Evolutionary conservation across 148 eudicot species (phyloP), one percentile per base, ranked within the genome.

Genomic region (Nyssa sinensis): DNA sequence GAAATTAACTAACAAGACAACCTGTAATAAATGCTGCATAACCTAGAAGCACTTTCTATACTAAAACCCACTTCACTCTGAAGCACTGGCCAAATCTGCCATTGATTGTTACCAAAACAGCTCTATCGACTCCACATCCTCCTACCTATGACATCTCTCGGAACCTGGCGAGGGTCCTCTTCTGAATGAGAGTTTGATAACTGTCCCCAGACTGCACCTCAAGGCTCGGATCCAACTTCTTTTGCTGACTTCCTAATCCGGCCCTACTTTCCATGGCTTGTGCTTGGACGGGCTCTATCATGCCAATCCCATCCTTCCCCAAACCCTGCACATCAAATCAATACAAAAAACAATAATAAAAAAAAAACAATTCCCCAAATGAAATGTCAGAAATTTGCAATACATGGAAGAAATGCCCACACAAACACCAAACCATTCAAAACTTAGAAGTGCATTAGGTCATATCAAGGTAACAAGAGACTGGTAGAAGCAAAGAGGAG

Each of bases 181-280:
- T 94, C 74, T 94, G 98, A 49, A 94, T 92, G 29, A 90, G 82
- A 34, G 96, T 93, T 75, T 86, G 86, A 81, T 94, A 94, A 81
- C 98, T 94, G 81, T 94, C 98, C 51, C 98, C 93, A 0, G 97
- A 88, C 66, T 94, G 96, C 70, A 90, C 98, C 81, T 92, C 97
- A 63, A 94, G 86, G 81, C 69, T 83, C 4, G 96, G 94, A 69
- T 92, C 96, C 59, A 76, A 63, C 73, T 90, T 94, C 80, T 92
- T 90, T 39, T 86, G 97, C 67, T 92, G 98, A 81, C 90, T 90
- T 73, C 98, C 98, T 4, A 94, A 83, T 41, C 98, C 98, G 11
- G 97, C 96, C 73, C 98, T 86, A 24, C 64, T 84, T 61, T 89
- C 98, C 11, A 71, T 71, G 59, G 96, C 84, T 80, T 89, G 92